Percentiles rank a stretch among this genome's conserved stretches.
These are phyloP conservation scores for Filosporella fistucella DNA, from an alignment of 495 filamentous ascomycete species.

Conservation along the genomic window DNA sequence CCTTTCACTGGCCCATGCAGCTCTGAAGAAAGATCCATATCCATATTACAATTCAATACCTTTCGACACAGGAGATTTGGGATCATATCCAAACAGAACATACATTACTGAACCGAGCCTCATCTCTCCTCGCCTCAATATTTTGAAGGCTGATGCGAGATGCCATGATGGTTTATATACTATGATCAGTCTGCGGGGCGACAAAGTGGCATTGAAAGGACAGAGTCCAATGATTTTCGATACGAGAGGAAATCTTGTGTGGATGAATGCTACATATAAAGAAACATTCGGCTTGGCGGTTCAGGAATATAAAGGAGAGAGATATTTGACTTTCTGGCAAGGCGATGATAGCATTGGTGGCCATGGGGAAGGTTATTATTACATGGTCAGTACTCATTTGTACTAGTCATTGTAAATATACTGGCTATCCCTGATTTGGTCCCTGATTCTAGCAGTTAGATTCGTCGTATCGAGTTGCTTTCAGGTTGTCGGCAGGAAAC, in stretches of 20 bases:
- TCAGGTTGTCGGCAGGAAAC: slow-evolving; percentile 31
- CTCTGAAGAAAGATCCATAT: no score
- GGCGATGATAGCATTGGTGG: slow-evolving; percentile 32
- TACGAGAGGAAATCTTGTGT: slow-evolving; percentile 37
- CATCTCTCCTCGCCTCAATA: neutral
- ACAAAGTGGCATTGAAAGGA: neutral
- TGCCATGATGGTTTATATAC: neutral
- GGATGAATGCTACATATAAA: slow-evolving; percentile 31
- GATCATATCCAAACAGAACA: neutral
- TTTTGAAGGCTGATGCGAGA: neutral
- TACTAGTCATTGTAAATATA: neutral
- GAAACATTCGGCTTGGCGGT: slow-evolving; percentile 37
- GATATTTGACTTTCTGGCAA: slow-evolving; percentile 47
- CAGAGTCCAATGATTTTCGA: slow-evolving; percentile 37
- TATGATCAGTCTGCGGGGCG: neutral
- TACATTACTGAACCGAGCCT: neutral
- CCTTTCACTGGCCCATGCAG: no score
- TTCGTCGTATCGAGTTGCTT: slow-evolving; percentile 37
- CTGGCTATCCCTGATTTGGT: neutral
- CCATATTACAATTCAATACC: neutral
- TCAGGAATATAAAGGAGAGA: slow-evolving; percentile 33
- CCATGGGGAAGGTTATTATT: slow-evolving; percentile 41
- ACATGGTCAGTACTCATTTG: slow-evolving; percentile 35
- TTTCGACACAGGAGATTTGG: neutral
- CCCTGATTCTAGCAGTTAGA: slow-evolving; percentile 32